Evolutionary conservation across 768 basidiomycete genomes (phyloP).

Genomic region (Boletus fagicola): DNA sequence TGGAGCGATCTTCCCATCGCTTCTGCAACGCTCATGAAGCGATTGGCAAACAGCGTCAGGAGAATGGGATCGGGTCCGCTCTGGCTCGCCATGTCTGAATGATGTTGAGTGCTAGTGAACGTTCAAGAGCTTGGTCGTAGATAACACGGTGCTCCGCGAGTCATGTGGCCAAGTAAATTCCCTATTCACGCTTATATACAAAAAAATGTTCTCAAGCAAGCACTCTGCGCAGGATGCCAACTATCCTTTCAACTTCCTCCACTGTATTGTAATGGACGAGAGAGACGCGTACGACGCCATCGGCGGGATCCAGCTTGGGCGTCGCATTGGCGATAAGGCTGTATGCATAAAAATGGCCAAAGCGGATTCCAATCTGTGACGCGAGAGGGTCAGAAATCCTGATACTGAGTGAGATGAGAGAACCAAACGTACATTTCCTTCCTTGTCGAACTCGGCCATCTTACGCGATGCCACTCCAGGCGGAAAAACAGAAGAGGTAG

Average conservation of each 20-base stretch:
- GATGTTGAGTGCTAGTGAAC: not conserved
- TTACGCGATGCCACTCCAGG: conserved; percentile 67
- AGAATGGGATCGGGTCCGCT: conserved; percentile 77
- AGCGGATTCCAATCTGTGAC: conserved; percentile 69
- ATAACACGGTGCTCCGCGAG: not conserved
- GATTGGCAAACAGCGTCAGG: conserved; percentile 89
- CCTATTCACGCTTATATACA: not conserved
- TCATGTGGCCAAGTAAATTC: conserved; percentile 1
- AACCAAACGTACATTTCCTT: conserved; percentile 51
- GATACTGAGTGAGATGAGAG: not conserved
- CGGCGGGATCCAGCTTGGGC: conserved; percentile 57
- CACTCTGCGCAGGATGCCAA: conserved; percentile 52
- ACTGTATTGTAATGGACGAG: conserved; percentile 80
- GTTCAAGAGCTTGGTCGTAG: not conserved
- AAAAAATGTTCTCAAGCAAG: conserved; percentile 27
- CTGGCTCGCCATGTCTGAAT: conserved; percentile 18
- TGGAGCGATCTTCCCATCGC: conserved; percentile 91
- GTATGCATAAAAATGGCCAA: conserved; percentile 78
- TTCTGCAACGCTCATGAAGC: conserved; percentile 97
- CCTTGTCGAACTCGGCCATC: conserved; percentile 61
- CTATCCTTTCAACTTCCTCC: conserved; percentile 62
- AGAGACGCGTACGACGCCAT: conserved; percentile 73
- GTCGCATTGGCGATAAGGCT: conserved; percentile 50
- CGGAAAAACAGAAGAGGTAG: conserved; percentile 69
- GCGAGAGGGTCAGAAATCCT: not conserved